phyloP scores from a whole-genome alignment of 306 rosid species.

The Purshia tridentata region DNA sequence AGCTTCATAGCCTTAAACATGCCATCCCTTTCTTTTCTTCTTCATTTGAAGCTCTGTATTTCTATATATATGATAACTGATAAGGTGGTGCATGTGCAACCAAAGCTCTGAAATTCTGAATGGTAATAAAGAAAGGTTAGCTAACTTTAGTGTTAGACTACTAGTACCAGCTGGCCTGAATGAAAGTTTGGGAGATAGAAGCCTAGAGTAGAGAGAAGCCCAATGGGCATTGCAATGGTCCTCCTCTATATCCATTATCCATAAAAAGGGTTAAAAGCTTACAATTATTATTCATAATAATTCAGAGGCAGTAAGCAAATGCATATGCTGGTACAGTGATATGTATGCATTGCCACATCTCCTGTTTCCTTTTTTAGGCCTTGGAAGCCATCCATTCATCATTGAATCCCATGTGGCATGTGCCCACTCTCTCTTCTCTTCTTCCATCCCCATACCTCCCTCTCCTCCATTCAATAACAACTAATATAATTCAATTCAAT shows the following conservation, averaged over 20 bases:
- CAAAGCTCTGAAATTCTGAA: neutral
- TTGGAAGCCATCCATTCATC: conserved; percentile 24
- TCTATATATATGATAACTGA: neutral
- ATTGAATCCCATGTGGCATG: conserved; percentile 49
- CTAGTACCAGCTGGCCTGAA: neutral
- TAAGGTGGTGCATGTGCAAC: neutral
- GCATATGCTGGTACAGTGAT: neutral
- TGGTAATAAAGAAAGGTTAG: neutral
- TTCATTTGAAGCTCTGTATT: too few relatives aligned
- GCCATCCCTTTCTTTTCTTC: too few relatives aligned
- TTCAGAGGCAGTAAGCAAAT: neutral
- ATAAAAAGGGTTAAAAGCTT: neutral
- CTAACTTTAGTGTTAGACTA: neutral
- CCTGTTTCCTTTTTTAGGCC: conserved; percentile 19
- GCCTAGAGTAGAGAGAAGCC: neutral
- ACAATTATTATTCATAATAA: neutral
- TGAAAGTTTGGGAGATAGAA: neutral
- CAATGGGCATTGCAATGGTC: neutral
- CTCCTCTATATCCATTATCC: neutral
- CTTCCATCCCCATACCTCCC: conserved; percentile 45
- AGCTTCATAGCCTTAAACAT: too few relatives aligned
- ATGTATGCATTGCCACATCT: conserved; percentile 1
- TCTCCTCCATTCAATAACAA: conserved; percentile 38
- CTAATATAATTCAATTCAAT: neutral
- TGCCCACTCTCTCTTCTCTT: conserved; percentile 22